These are phyloP conservation scores for Zoysia pacifica DNA, from an alignment of 176 grass and related monocot species.

Conservation along the genomic window DNA sequence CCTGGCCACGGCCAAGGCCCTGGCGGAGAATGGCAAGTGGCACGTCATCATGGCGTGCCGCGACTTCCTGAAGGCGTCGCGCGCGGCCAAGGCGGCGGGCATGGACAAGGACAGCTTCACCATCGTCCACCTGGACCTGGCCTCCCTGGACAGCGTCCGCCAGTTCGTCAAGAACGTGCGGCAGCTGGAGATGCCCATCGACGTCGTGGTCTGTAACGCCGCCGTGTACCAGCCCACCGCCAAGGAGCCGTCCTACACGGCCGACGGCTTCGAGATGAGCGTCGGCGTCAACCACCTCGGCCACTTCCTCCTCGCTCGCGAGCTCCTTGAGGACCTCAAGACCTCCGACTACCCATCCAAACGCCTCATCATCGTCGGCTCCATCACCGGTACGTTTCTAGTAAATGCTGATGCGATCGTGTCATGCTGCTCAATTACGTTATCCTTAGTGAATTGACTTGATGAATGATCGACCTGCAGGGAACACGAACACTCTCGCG, in stretches of 20 bases:
- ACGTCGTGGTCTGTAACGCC: constrained; percentile 96
- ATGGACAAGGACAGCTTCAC: constrained; percentile 83
- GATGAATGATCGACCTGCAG: constrained; percentile 29
- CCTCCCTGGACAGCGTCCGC: constrained; percentile 85
- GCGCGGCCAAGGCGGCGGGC: constrained; percentile 74
- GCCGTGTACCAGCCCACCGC: constrained; percentile 94
- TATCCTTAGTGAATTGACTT: too few species aligned
- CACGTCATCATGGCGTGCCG: constrained; percentile 97
- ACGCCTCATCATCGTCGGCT: constrained; percentile 96
- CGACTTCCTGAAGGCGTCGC: constrained; percentile 94
- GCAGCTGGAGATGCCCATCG: constrained; percentile 66
- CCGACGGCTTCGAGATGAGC: constrained; percentile 95
- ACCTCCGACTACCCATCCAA: constrained; percentile 79
- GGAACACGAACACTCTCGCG: constrained; percentile 88
- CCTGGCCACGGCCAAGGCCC: constrained; percentile 90
- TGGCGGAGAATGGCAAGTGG: constrained; percentile 83
- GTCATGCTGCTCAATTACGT: too few species aligned
- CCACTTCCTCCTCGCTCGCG: constrained; percentile 84
- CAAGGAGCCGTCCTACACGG: constrained; percentile 87
- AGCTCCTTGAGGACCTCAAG: constrained; percentile 67
- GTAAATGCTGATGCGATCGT: too few species aligned
- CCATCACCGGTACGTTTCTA: constrained; percentile 66
- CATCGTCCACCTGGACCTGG: constrained; percentile 91
- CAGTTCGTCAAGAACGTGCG: constrained; percentile 75
- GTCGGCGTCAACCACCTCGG: constrained; percentile 98